phyloP scores from a whole-genome alignment of 306 rosid genomes.

The Castanopsis chinensis region DNA sequence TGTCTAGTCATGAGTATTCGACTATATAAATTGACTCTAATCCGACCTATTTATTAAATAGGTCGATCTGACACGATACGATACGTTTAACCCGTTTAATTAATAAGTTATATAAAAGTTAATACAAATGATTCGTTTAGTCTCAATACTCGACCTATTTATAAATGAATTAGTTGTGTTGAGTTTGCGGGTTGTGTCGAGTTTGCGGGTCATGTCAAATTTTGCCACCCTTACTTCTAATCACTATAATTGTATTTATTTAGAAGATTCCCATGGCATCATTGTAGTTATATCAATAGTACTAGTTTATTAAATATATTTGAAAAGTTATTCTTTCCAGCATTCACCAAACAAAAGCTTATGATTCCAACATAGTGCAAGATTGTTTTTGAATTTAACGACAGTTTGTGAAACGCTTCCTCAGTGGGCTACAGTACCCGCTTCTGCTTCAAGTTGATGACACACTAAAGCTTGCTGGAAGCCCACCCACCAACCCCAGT shows the following conservation, averaged over 20 bases:
- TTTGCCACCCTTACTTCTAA: no score
- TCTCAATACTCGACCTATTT: no score
- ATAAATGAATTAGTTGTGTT: no score
- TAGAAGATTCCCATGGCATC: background rate
- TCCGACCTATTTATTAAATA: no score
- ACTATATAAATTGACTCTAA: rapidly evolving
- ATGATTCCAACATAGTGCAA: background rate
- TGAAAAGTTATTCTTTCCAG: background rate
- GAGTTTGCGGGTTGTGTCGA: no score
- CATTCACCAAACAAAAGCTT: background rate
- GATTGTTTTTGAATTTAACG: background rate
- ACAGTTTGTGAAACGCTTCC: no score
- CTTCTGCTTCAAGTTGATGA: background rate
- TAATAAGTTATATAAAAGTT: no score
- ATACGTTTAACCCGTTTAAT: no score
- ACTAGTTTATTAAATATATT: background rate
- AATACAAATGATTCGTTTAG: no score
- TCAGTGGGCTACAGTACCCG: background rate
- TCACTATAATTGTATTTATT: background rate
- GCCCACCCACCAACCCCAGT: background rate
- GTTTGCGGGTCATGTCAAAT: no score
- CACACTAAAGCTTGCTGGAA: background rate
- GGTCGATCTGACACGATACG: rapidly evolving
- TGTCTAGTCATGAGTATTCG: no score
- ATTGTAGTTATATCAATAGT: background rate